Percentiles rank a stretch among this genome's conserved stretches.
phyloP scores from a whole-genome alignment of 148 eudicot species.

The Camellia granthamiana region DNA sequence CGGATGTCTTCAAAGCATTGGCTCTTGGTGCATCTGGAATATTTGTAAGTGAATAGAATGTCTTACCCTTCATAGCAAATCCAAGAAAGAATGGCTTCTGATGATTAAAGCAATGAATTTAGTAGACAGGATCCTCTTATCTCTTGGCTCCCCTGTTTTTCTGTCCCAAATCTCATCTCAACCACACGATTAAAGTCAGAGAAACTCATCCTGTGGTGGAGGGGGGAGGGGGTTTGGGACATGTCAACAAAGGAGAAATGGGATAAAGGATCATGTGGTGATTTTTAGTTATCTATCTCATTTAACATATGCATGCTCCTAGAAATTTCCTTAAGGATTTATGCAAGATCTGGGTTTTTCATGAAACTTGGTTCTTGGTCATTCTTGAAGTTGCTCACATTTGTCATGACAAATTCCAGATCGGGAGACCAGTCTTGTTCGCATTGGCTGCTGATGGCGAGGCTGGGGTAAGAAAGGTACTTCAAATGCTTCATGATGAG shows the following conservation, averaged over 20 bases:
- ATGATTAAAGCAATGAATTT: background rate
- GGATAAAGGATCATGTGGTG: too few species aligned
- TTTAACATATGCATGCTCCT: too few species aligned
- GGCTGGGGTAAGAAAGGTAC: constrained; percentile 69
- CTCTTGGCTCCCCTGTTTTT: too few species aligned
- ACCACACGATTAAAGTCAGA: too few species aligned
- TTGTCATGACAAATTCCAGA: constrained; percentile 27
- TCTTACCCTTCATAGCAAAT: constrained; percentile 2
- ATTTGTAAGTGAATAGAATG: constrained; percentile 65
- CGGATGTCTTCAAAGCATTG: constrained; percentile 41
- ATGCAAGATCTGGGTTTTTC: background rate
- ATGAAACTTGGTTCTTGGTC: background rate
- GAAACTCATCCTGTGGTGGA: too few species aligned
- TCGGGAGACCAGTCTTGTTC: constrained; percentile 76
- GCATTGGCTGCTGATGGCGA: constrained; percentile 83
- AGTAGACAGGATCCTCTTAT: too few species aligned
- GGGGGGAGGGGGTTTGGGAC: too few species aligned
- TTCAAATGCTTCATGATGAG: constrained; percentile 79
- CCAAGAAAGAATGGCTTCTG: background rate
- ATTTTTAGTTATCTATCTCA: too few species aligned
- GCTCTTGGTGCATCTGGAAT: constrained; percentile 63
- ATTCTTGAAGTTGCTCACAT: background rate
- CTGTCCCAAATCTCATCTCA: too few species aligned
- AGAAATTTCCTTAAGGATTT: background rate
- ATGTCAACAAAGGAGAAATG: too few species aligned